Evolutionary conservation across 179 eudicot genomes (phyloP).

Genomic region (Dionaea muscipula): DNA sequence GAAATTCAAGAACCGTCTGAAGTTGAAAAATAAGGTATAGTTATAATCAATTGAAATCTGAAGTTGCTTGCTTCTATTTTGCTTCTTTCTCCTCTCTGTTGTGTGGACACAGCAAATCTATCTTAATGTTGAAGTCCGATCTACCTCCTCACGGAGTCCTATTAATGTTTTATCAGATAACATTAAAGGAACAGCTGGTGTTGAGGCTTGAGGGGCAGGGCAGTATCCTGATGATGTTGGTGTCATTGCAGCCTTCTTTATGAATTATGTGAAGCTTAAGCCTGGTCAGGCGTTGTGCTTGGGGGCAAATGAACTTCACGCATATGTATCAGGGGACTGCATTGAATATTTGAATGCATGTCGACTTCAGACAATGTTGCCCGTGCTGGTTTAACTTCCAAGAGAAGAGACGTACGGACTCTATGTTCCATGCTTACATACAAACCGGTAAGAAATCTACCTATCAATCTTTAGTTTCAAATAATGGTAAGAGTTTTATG

Average conservation of each 20-base stretch:
- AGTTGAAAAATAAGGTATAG: conserved; percentile 37
- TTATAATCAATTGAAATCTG: not conserved
- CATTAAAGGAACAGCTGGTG: conserved; percentile 59
- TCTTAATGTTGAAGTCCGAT: no score
- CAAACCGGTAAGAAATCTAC: conserved; percentile 45
- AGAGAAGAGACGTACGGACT: conserved; percentile 53
- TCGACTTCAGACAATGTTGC: conserved; percentile 95
- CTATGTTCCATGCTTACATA: conserved; percentile 89
- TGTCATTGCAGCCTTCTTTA: conserved; percentile 61
- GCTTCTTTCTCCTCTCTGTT: no score
- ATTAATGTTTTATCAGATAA: conserved; percentile 20
- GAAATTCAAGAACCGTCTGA: conserved; percentile 54
- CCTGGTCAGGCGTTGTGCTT: conserved; percentile 78
- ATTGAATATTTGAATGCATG: conserved; percentile 93
- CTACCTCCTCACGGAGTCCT: no score
- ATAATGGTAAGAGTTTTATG: no score
- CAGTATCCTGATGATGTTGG: conserved; percentile 76
- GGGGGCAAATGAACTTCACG: conserved; percentile 91
- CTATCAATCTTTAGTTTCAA: not conserved
- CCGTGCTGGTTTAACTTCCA: conserved; percentile 90
- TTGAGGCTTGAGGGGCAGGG: conserved; percentile 54
- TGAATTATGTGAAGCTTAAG: conserved; percentile 62
- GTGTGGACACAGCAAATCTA: no score
- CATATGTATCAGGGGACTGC: conserved; percentile 75
- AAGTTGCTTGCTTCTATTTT: not conserved